Base-by-base conservation (phyloP, 2,329 filamentous ascomycete species). In the Ascochyta koolunga region DNA sequence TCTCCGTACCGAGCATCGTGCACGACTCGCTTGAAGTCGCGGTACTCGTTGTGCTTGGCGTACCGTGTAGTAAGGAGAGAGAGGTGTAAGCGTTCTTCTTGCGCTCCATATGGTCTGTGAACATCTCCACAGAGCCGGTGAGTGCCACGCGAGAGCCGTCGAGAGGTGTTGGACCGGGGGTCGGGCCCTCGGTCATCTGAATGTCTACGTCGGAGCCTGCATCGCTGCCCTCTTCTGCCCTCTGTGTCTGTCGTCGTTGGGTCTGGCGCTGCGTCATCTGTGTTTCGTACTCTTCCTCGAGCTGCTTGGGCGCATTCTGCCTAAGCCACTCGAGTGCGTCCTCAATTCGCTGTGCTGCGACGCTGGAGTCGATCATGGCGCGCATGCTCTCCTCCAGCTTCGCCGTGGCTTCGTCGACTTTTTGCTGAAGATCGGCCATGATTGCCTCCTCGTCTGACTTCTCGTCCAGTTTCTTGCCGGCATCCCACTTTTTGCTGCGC, bases 1-100 rank as follows among this genome's bases (percentile, higher is more conserved):
- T 83, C 78, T n/a, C 79, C 79, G 58, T 85, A 76, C 42, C 80
- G 80, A 24, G 85, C 81, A 60, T 88, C 84, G 68, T 88, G 86
- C 3, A 88, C 77, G n/a, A 83, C 73, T 8, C 78, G 76, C 66
- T 85, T 84, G 77, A 88, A 89, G 19, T 78, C 78, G 41, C 79
- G 76, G 71, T 89, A 89, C 45, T 80, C 76, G 60, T 87, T 84
- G 65, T 88, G 79, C 8, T 78, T 74, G 4, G 83, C 78, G 67
- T 89, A 90, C 51, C 83, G 75, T 0, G 66, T 67, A 1, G 51
- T 58, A 22, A 76, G 61, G 70, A 73, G 7, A 68, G 65, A 10
- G 72, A 72, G 5, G 77, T 76, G 59, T 79, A 81, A 2, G 74
- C 69, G 40, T 79, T 76, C 50, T 78, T 78, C 18, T 78, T 72